Evolutionary conservation across 2,329 filamentous ascomycete species (phyloP), one percentile per base, ranked within the genome.

Genomic region (Diaporthe eres): DNA sequence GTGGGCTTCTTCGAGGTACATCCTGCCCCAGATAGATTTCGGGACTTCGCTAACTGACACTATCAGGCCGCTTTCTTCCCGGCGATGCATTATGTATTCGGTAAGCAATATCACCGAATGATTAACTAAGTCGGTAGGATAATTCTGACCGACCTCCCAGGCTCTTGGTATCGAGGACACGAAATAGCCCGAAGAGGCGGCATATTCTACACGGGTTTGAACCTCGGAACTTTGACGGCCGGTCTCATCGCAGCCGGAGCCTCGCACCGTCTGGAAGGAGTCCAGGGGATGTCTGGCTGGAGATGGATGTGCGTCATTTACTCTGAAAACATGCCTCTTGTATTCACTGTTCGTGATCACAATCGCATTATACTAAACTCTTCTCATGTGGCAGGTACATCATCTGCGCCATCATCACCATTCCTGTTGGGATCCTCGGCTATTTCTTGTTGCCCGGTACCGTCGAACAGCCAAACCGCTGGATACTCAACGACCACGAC

Each of bases 381-480:
- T 2, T 22, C 5, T 22, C 44, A 22, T 1, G 22, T 47, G 44
- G 44, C 44, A 47, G 44, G 44, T 91, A 90, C 78, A 88, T 90
- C 72, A 88, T 90, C 80, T 85, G 85, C 71, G 83, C 88, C 4
- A 75, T 91, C 9, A 88, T 91, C 75, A 91, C 90, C 2, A 87
- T 91, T 19, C 88, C 89, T 0, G 81, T 91, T 3, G 88, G 87
- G 0, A 82, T 90, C 4, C 77, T 88, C 0, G 89, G 89, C 0
- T 86, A 86, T 61, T 85, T 90, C 42, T 79, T 90, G 8, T 83
- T 90, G 19, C 89, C 89, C 0, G 89, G 89, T 1, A 89, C 87
- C 0, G 85, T 82, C 39, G 86, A 88, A 53, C 86, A 84, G 71
- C 88, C 89, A 0, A 90, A 90, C 77, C 84, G 81, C 28, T 81